Base-by-base conservation (phyloP, 441 rosid genomes). In the Lepidium campestre region DNA sequence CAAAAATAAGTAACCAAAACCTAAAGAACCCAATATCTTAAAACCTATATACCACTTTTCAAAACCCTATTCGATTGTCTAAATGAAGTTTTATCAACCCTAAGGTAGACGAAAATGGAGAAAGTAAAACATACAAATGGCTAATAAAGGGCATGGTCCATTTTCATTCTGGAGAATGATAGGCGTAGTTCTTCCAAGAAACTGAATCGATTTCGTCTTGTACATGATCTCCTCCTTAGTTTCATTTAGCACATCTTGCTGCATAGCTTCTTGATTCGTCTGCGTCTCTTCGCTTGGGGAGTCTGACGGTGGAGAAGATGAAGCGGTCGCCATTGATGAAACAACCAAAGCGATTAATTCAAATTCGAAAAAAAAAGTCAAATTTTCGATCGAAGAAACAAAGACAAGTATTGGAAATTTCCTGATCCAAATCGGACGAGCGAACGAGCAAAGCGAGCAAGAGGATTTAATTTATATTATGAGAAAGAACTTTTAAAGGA, bases 131-230 rank as follows among this genome's bases (percentile, higher is more conserved):
- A 68, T 81, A 87, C 99, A 91, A 73, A 94, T 94, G 70, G 99
- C 99, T 48, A 94, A 86, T 34, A 91, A 83, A 75, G 99, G 99
- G 65, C 99, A 94, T 55, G 99, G 96, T 66, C 99, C 99, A 78
- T 94, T 94, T 78, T 91, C 98, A 78, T 91, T 95, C 66, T 95
- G 99, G 73, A 95, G 98, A 69, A 95, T 72, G 75, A 95, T 81
- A 13, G 97, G 97, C 42, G 97, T 91, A 53, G 83, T 75, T 54
- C 97, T 84, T 22, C 97, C 98, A 49, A 88, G 76, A 78, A 95
- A 91, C 77, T 88, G 86, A 52, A 95, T 81, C 67, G 84, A 79
- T 80, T 95, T 95, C 48, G 96, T 86, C 81, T 81, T 91, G 75
- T 91, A 79, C 83, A 48, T 36, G 4, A 75, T 37, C 62, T 64